Conservation (phyloP, 495 filamentous ascomycete species). For the Patellaria atrata region DNA sequence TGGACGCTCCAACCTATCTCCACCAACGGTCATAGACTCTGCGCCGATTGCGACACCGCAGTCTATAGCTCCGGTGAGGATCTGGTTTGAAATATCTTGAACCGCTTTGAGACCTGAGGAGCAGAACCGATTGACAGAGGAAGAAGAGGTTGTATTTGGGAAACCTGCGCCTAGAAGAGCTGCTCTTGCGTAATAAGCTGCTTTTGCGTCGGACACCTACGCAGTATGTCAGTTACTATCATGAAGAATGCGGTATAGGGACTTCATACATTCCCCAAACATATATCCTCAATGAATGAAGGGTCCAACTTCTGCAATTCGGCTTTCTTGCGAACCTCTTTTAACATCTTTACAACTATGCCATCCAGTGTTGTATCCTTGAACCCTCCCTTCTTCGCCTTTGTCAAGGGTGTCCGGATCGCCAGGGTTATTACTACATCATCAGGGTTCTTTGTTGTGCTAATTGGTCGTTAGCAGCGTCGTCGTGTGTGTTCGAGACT, state of each 20-base stretch:
- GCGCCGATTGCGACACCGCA: constrained; percentile 76
- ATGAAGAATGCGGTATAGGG: not conserved
- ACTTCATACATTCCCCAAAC: constrained; percentile 67
- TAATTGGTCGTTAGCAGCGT: constrained; percentile 25
- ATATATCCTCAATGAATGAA: constrained; percentile 77
- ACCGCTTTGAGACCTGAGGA: constrained; percentile 89
- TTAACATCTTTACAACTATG: constrained; percentile 62
- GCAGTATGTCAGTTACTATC: not conserved
- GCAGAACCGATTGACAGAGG: constrained; percentile 87
- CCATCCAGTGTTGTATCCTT: constrained; percentile 90
- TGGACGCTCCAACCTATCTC: constrained; percentile 49
- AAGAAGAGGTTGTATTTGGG: constrained; percentile 73
- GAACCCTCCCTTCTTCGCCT: constrained; percentile 76
- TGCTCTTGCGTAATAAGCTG: constrained; percentile 79
- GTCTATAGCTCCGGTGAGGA: constrained; percentile 66
- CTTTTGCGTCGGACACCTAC: constrained; percentile 72
- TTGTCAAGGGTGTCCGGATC: constrained; percentile 71
- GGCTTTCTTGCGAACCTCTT: constrained; percentile 58
- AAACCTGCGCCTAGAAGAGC: constrained; percentile 84
- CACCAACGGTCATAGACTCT: constrained; percentile 68
- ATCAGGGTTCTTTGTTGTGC: constrained; percentile 86
- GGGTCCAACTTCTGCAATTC: constrained; percentile 79
- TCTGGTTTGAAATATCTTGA: constrained; percentile 87
- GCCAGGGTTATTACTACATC: constrained; percentile 91
- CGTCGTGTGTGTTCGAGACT: not conserved